A percentile compares a stretch with the other conserved stretches of the same genome.
These are phyloP conservation scores for Pseudogymnoascus sp. DNA, from an alignment of 2,329 filamentous ascomycete species.

Conservation along the genomic window DNA sequence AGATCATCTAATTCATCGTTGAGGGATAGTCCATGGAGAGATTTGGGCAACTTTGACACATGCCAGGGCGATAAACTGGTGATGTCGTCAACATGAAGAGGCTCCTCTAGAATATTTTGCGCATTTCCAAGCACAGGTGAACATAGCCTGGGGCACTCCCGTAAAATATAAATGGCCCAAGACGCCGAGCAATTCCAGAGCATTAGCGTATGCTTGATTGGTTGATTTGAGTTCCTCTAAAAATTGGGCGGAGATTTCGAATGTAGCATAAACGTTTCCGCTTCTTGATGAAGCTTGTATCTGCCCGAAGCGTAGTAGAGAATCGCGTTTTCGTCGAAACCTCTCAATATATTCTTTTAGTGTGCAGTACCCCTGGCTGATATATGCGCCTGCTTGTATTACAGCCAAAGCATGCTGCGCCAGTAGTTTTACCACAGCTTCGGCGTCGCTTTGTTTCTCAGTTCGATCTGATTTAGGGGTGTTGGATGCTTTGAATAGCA, in stretches of 20 bases:
- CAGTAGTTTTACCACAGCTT: neutral
- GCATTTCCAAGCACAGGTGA: conserved; percentile 6
- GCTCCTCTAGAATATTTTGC: neutral
- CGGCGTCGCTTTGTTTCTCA: neutral
- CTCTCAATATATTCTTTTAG: neutral
- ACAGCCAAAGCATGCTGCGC: neutral
- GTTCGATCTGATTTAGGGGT: neutral
- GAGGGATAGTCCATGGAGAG: neutral
- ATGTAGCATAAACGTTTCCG: conserved; percentile 17
- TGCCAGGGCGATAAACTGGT: neutral
- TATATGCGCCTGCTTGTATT: neutral
- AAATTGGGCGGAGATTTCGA: conserved; percentile 15
- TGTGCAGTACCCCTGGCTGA: neutral
- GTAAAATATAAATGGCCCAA: conserved; percentile 12
- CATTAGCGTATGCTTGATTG: conserved; percentile 3
- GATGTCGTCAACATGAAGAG: neutral
- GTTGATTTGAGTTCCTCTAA: conserved; percentile 4
- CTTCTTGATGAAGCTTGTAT: conserved; percentile 15
- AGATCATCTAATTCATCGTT: neutral
- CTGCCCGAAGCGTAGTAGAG: conserved; percentile 7
- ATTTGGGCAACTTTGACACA: neutral
- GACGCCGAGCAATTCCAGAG: conserved; percentile 13
- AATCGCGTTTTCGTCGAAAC: neutral
- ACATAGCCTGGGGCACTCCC: conserved; percentile 10
- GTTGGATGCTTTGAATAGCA: neutral